Conservation (phyloP, 2,329 filamentous ascomycete genomes). For the Diaporthe ilicicola region DNA sequence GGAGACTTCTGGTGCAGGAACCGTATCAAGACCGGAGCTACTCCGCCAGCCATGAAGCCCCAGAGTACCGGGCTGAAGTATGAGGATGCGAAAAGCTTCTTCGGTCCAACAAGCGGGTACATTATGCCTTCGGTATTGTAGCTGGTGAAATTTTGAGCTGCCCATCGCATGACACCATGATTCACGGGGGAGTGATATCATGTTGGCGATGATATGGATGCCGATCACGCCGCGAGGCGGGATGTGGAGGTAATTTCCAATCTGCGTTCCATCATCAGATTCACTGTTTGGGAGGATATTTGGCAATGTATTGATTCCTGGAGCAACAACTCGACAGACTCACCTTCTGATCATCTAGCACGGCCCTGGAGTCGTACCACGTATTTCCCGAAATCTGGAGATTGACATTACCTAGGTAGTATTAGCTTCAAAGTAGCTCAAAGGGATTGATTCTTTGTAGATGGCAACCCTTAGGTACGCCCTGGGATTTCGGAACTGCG, state of each 20-base stretch:
- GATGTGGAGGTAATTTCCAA: constrained; percentile 34
- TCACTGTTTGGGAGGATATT: background rate
- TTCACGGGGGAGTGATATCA: constrained; percentile 36
- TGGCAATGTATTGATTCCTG: background rate
- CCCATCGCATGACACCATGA: constrained; percentile 36
- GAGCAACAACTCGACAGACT: background rate
- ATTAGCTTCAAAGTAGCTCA: background rate
- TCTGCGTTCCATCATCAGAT: background rate
- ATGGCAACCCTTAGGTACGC: too few species aligned
- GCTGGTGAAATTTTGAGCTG: constrained; percentile 33
- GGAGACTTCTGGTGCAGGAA: constrained; percentile 35
- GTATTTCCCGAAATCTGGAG: constrained; percentile 35
- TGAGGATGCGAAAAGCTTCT: constrained; percentile 34
- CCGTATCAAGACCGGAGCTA: constrained; percentile 32
- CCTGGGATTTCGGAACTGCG: background rate
- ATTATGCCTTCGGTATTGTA: constrained; percentile 36
- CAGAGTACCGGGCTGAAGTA: constrained; percentile 34
- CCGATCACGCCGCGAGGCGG: constrained; percentile 36
- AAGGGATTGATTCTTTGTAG: background rate
- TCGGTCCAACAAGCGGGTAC: constrained; percentile 35
- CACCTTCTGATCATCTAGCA: constrained; percentile 36
- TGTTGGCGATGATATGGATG: constrained; percentile 35
- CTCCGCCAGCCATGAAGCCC: constrained; percentile 34
- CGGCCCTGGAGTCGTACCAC: constrained; percentile 33
- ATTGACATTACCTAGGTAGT: background rate